These are phyloP conservation scores for Penicillium steckii DNA, from an alignment of 495 filamentous ascomycete species.

Conservation along the genomic window DNA sequence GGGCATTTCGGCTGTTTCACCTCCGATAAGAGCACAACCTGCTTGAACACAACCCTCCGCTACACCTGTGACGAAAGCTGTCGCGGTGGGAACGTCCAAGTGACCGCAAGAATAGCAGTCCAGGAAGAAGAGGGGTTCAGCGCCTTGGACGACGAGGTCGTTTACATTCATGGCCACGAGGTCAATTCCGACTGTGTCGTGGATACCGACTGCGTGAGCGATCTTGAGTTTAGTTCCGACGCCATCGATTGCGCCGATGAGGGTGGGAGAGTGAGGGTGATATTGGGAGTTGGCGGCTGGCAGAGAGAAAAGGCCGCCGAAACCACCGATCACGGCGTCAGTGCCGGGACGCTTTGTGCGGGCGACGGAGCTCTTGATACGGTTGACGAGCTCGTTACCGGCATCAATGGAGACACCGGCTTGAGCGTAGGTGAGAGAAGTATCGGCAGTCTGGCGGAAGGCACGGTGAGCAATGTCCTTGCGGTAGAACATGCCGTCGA, in stretches of 20 bases:
- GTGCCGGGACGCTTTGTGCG: conserved; percentile 82
- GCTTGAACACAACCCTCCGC: conserved; percentile 79
- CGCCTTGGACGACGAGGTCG: conserved; percentile 92
- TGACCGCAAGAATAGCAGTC: conserved; percentile 93
- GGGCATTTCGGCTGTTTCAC: conserved; percentile 98
- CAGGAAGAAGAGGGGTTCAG: conserved; percentile 89
- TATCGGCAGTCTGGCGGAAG: conserved; percentile 40
- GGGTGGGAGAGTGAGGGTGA: conserved; percentile 63
- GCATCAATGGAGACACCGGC: conserved; percentile 91
- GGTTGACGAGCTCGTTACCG: conserved; percentile 84
- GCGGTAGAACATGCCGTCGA: conserved; percentile 88
- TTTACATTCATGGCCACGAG: conserved; percentile 98
- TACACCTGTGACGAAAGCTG: conserved; percentile 82
- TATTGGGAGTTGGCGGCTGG: conserved; percentile 67
- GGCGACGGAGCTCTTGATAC: conserved; percentile 79
- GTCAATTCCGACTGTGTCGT: conserved; percentile 92
- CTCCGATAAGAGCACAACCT: conserved; percentile 86
- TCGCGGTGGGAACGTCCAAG: conserved; percentile 73
- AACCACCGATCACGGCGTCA: conserved; percentile 89
- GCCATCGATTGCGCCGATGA: conserved; percentile 91
- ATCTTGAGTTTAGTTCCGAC: conserved; percentile 97
- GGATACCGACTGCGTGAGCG: conserved; percentile 81
- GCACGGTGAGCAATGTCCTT: conserved; percentile 85
- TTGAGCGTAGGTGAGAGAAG: conserved; percentile 83
- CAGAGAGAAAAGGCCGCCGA: conserved; percentile 87